Percentiles rank a stretch among this genome's conserved stretches.
Evolutionary conservation across 176 grass and related monocot species (phyloP).

Genomic region (Dendrocalamus sinicus): DNA sequence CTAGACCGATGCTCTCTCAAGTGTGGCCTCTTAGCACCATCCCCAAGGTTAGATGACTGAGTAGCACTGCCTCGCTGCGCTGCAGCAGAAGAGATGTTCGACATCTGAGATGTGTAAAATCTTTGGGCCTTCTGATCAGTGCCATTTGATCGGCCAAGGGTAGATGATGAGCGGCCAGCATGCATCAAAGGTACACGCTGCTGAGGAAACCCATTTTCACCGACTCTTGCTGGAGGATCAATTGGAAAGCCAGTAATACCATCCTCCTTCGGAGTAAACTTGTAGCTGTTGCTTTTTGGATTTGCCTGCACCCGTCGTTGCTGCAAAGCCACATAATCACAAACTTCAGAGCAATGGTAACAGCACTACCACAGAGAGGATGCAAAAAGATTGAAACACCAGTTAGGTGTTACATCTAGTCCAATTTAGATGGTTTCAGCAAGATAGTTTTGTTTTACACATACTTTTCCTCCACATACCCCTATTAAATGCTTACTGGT

Average conservation of each 20-base stretch:
- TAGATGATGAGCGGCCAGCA: slow-evolving; percentile 21
- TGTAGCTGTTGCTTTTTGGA: slow-evolving; percentile 37
- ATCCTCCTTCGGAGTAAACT: not conserved
- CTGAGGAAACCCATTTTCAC: slow-evolving; percentile 14
- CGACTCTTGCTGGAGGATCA: slow-evolving; percentile 6
- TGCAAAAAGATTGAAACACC: not conserved
- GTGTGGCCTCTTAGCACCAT: not conserved
- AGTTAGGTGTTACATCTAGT: not conserved
- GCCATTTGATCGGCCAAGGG: slow-evolving; percentile 42
- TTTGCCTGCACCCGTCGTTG: slow-evolving; percentile 44
- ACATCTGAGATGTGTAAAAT: slow-evolving; percentile 40
- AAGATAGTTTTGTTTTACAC: not conserved
- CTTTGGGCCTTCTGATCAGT: slow-evolving; percentile 42
- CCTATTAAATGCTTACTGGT: not conserved
- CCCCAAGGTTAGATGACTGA: not conserved
- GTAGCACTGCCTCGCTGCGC: not conserved
- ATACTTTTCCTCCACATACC: not conserved
- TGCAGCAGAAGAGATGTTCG: not conserved
- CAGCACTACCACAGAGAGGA: not conserved
- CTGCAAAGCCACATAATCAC: slow-evolving; percentile 9
- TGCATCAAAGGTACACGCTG: slow-evolving; percentile 5
- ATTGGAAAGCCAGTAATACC: too few species aligned
- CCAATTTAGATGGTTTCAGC: not conserved
- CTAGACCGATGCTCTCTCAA: slow-evolving; percentile 28
- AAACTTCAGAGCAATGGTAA: not conserved